Evolutionary conservation across 441 rosid genomes (phyloP).

Genomic region (Pelargonium citronellum): DNA sequence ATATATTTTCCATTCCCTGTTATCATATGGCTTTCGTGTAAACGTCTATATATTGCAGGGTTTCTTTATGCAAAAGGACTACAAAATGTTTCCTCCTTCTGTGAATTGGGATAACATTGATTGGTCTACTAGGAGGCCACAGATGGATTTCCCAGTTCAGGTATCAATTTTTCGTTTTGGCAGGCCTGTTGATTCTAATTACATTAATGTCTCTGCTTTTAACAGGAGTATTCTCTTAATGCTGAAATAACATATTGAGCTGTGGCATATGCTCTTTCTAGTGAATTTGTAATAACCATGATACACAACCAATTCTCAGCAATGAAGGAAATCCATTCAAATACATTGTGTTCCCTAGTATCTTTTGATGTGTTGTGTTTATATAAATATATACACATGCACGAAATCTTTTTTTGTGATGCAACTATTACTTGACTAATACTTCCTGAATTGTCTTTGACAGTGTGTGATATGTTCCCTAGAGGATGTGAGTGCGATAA

Average conservation of each 20-base stretch:
- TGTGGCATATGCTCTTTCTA: neutral
- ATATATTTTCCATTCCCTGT: neutral
- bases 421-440: constrained; percentile 4
- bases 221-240: neutral
- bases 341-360: neutral
- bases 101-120: constrained; percentile 88
- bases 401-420: neutral
- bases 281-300: neutral
- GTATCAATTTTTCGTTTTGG: constrained; percentile 24
- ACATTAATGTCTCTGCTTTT: neutral
- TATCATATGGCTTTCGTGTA: constrained; percentile 3
- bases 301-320: no score
- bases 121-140: constrained; percentile 88
- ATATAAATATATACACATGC: no score
- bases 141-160: constrained; percentile 99
- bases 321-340: neutral
- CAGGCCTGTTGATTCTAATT: neutral
- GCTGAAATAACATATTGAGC: neutral
- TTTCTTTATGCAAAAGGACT: constrained; percentile 96
- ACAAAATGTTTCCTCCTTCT: constrained; percentile 94
- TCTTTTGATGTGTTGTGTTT: no score
- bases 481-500: constrained; percentile 66
- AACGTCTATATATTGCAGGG: constrained; percentile 44
- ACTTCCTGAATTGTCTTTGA: constrained; percentile 24
- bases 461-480: constrained; percentile 90